Evolutionary conservation across 371 early-diverging fungal genomes (phyloP), one percentile per base, ranked within the genome.

Genomic region (Mucor circinelloides): DNA sequence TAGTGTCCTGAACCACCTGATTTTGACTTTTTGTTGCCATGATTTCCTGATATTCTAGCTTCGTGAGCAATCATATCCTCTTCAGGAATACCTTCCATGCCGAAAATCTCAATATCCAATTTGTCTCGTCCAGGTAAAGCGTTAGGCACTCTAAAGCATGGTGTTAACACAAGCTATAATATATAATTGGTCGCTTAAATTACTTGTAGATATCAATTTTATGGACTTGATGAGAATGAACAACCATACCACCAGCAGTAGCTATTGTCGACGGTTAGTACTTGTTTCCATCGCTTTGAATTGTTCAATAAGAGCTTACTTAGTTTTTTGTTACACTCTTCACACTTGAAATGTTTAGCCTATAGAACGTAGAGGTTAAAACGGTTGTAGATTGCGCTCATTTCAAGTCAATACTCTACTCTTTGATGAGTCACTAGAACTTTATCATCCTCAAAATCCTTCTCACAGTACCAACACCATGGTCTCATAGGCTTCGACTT

Each of bases 381-480:
- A 23, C 10, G 10, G 48, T 23, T 3, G 9, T 23, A 21, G 21
- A 48, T 48, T 21, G 19, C 0, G 48, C 3, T 48, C 21, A 19
- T 4, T 48, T 5, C 21, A 23, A 8, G 9, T 48, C 48, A 48
- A 8, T 2, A 23, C 10, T 25, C 21, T 76, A 83, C 83, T 64
- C 85, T 84, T 77, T 97, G 96, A 79, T 98, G 97, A 63, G 91
- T 87, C 36, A 98, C 91, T 60, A 98, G 85, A 9, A 96, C 91
- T 74, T 95, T 96, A 66, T 96, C 97, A 77, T 96, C 97, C 61
- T 96, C 96, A 76, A 98, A 98, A 63, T 95, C 95, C 67, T 96
- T 88, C 74, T 97, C 96, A 78, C 98, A 98, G 77, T 97, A 98
- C 96, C 95, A 83, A 61, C 83, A 83, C 83, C 83, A 83, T 30